These are phyloP conservation scores for Linum trigynum DNA, from an alignment of 345 rosid genomes.

Conservation along the genomic window DNA sequence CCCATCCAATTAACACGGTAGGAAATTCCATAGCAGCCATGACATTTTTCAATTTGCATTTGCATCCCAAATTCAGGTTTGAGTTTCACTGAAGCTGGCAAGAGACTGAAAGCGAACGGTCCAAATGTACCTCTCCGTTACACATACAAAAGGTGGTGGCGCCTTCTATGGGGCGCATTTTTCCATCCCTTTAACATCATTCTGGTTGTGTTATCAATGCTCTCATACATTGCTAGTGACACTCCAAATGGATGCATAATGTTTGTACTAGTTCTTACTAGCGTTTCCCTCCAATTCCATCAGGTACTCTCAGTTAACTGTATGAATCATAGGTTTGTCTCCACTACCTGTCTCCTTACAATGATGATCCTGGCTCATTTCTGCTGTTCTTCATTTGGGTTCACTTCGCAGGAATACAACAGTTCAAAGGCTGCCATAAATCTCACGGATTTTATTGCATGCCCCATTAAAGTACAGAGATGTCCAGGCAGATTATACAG, in stretches of 20 bases:
- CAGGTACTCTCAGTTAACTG: conserved; percentile 30
- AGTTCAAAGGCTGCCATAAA: conserved; percentile 77
- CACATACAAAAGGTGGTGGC: conserved; percentile 49
- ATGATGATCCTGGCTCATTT: no score
- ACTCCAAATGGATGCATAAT: conserved; percentile 57
- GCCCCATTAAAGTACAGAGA: conserved; percentile 65
- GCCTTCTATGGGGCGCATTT: conserved; percentile 55
- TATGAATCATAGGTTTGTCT: background rate
- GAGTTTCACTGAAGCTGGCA: conserved; percentile 63
- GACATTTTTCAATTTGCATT: background rate
- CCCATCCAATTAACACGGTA: no score
- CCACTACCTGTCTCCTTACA: conserved; percentile 1
- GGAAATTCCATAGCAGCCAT: no score
- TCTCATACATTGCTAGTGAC: conserved; percentile 55
- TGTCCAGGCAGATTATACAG: conserved; percentile 66
- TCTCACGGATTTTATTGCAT: conserved; percentile 47
- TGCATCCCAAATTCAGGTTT: conserved; percentile 34
- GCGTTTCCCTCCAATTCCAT: conserved; percentile 54
- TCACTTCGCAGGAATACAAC: conserved; percentile 38
- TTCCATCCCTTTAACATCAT: conserved; percentile 71
- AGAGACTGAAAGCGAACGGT: conserved; percentile 54
- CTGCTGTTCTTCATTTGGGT: background rate
- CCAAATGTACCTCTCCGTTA: conserved; percentile 47
- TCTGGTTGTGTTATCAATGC: conserved; percentile 44
- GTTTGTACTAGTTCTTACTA: conserved; percentile 52